Percentiles rank a stretch among this genome's conserved stretches.
phyloP scores from a whole-genome alignment of 108 stramenopile genomes.

The Skeletonema marinoi region DNA sequence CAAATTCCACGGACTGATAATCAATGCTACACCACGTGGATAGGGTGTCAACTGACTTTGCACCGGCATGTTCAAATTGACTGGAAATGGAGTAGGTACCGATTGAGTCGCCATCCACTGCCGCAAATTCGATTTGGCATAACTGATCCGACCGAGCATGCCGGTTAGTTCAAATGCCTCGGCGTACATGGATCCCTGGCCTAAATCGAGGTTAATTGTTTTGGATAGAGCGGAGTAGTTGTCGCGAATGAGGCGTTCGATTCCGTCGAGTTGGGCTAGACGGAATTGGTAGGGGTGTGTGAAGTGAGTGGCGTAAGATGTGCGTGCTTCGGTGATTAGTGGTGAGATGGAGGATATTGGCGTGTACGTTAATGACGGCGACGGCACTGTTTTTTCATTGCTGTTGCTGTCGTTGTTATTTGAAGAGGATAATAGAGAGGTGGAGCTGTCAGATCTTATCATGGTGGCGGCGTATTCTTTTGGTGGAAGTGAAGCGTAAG shows the following conservation, averaged over 20 bases:
- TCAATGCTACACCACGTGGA: constrained; percentile 34
- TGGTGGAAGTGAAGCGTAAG: too few species aligned
- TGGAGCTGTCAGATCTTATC: too few species aligned
- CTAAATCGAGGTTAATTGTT: neutral
- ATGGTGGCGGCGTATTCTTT: too few species aligned
- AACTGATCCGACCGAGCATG: neutral
- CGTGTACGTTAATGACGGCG: neutral
- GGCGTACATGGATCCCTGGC: constrained; percentile 7
- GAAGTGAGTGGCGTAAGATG: neutral
- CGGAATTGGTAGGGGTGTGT: constrained; percentile 23
- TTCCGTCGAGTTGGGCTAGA: constrained; percentile 12
- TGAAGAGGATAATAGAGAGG: too few species aligned
- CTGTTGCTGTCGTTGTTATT: too few species aligned
- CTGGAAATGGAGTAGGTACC: constrained; percentile 3
- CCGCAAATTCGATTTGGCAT: constrained; percentile 1
- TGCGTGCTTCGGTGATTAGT: constrained; percentile 4
- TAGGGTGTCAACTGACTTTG: neutral
- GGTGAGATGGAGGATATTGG: neutral
- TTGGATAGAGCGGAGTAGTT: neutral
- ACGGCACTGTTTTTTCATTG: neutral
- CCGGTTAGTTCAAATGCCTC: constrained; percentile 3
- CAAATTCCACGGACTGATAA: constrained; percentile 89
- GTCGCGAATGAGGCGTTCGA: constrained; percentile 11
- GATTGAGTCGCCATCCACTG: neutral
- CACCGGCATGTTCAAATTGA: constrained; percentile 16